A percentile compares a stretch with the other conserved stretches of the same genome.
Conservation (phyloP, 2,329 filamentous ascomycete genomes). For the Fusarium caatingaense region DNA sequence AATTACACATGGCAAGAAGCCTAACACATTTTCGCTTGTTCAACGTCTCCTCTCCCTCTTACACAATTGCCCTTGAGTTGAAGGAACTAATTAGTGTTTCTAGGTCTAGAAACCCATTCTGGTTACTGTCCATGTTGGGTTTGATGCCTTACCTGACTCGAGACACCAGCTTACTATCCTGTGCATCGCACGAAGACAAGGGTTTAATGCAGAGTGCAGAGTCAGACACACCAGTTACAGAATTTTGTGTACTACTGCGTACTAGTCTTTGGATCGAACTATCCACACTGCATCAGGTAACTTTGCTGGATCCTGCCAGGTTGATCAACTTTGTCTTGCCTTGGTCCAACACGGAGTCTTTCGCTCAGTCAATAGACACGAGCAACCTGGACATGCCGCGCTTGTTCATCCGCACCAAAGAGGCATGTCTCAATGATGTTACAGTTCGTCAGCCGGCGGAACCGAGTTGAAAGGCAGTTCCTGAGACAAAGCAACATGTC, state of each 20-base stretch:
- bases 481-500: not conserved
- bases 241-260: constrained; percentile 17
- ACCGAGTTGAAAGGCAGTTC: not conserved
- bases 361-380: constrained; percentile 13
- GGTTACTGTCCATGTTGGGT: constrained; percentile 10
- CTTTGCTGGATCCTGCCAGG: not conserved
- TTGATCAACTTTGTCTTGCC: not conserved
- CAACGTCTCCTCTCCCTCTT: not conserved
- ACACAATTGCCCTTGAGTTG: not conserved
- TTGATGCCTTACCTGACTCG: constrained; percentile 35
- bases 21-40: constrained; percentile 9
- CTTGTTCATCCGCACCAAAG: constrained; percentile 14
- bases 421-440: constrained; percentile 8
- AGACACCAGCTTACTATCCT: constrained; percentile 14
- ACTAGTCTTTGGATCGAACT: constrained; percentile 4
- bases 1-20: not conserved
- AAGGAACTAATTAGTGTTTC: constrained; percentile 4
- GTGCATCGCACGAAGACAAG: constrained; percentile 13
- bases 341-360: constrained; percentile 2
- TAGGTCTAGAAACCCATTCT: not conserved
- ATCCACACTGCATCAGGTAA: constrained; percentile 4
- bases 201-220: constrained; percentile 26
- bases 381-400: constrained; percentile 10
- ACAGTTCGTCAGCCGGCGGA: not conserved
- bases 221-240: constrained; percentile 30